Percentiles rank a stretch among this genome's conserved stretches.
phyloP scores from a whole-genome alignment of 305 asterid genomes.

The Rubia peregrina region DNA sequence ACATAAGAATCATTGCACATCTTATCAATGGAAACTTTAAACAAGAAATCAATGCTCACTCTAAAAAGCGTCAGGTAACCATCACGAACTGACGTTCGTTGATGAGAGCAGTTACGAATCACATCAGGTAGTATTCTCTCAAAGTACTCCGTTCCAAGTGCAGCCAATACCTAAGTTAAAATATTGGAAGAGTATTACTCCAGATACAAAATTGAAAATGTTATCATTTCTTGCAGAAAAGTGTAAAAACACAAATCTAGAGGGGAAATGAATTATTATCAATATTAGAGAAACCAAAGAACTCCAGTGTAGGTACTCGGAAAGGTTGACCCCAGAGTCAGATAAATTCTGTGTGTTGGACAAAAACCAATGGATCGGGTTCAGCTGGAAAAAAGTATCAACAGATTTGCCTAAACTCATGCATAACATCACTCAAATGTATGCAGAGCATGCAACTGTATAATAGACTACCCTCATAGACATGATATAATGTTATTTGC shows the following conservation, averaged over 20 bases:
- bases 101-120: slow-evolving; percentile 83
- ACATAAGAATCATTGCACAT: slow-evolving; percentile 16
- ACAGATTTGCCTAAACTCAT: not conserved
- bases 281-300: not conserved
- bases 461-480: not conserved
- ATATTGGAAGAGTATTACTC: not conserved
- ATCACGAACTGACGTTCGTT: slow-evolving; percentile 92
- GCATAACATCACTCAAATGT: not conserved
- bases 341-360: too few species aligned
- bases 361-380: not conserved
- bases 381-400: not conserved
- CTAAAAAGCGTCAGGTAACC: slow-evolving; percentile 89
- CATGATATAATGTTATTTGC: not conserved
- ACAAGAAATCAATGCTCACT: slow-evolving; percentile 34
- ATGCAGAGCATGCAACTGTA: not conserved
- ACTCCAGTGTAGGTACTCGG: not conserved
- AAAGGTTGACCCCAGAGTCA: not conserved
- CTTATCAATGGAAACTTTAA: slow-evolving; percentile 10
- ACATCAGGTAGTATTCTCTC: slow-evolving; percentile 90
- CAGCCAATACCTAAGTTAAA: slow-evolving; percentile 71
- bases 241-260: not conserved
- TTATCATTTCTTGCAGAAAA: not conserved
- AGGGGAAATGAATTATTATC: not conserved
- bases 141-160: slow-evolving; percentile 82
- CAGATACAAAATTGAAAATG: not conserved